phyloP scores from a whole-genome alignment of 352 stramenopile species.

The Globisporangium spiculum region DNA sequence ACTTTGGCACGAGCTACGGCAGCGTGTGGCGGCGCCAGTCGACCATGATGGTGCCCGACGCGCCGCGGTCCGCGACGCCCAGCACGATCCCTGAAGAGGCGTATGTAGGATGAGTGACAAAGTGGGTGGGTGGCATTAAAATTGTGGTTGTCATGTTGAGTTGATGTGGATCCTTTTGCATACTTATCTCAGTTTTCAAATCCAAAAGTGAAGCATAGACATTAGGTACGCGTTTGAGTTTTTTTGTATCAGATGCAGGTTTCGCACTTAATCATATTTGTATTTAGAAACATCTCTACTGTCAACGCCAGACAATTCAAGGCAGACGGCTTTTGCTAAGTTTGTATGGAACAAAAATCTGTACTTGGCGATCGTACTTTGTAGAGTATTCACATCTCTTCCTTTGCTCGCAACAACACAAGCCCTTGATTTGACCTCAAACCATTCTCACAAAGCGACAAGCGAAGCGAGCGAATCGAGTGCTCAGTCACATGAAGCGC shows the following conservation, averaged over 20 bases:
- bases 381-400: not conserved
- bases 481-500: constrained; percentile 28
- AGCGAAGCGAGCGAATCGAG: not conserved
- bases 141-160: not conserved
- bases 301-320: not conserved
- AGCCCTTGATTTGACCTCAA: not conserved
- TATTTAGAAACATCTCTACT: not conserved
- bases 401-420: not conserved
- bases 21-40: constrained; percentile 16
- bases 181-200: not conserved
- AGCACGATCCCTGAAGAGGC: constrained; percentile 11
- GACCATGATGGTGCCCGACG: not conserved
- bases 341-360: not conserved
- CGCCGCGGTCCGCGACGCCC: constrained; percentile 3
- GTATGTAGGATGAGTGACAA: not conserved
- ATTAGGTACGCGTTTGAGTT: not conserved
- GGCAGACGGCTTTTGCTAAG: not conserved
- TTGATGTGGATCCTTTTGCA: not conserved
- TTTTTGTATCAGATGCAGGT: not conserved
- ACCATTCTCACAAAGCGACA: constrained; percentile 5
- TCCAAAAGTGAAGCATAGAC: not conserved
- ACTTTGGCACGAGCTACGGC: constrained; percentile 14
- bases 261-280: not conserved
- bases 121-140: not conserved
- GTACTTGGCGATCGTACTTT: not conserved